A percentile compares a stretch with the other conserved stretches of the same genome.
phyloP scores from a whole-genome alignment of 106 monocot species.

The Dendrobium huoshanense region DNA sequence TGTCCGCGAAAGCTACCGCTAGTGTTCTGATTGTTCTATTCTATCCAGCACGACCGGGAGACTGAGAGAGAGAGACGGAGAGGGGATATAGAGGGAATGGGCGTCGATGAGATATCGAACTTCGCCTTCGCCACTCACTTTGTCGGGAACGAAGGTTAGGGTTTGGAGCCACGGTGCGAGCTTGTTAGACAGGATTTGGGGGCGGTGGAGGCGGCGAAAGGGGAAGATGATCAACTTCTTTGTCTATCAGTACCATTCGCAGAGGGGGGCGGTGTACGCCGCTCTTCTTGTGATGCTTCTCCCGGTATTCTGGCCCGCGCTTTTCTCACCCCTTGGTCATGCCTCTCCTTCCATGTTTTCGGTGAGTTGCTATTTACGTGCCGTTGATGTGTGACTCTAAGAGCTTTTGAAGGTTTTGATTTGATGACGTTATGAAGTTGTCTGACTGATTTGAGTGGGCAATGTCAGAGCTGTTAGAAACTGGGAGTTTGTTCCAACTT shows the following conservation, averaged over 20 bases:
- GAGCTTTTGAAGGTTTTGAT: no score
- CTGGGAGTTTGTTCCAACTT: no score
- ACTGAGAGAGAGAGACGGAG: neutral
- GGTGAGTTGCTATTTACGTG: slow-evolving; percentile 16
- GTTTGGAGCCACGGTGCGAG: neutral
- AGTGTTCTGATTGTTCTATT: no score
- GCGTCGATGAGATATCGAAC: neutral
- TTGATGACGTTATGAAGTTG: no score
- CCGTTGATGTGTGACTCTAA: neutral
- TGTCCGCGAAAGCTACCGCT: neutral
- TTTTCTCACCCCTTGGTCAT: slow-evolving; percentile 53
- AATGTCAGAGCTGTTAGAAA: no score
- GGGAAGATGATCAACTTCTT: slow-evolving; percentile 3
- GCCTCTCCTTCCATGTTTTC: slow-evolving; percentile 57
- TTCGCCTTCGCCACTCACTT: neutral
- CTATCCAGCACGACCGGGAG: no score
- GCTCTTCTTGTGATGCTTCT: slow-evolving; percentile 36
- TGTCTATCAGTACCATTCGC: slow-evolving; percentile 10
- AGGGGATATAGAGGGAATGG: slow-evolving; percentile 3
- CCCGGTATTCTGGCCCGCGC: slow-evolving; percentile 33
- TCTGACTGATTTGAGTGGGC: no score
- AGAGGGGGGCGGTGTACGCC: slow-evolving; percentile 12
- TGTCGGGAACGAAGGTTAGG: slow-evolving; percentile 3
- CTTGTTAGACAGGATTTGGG: neutral
- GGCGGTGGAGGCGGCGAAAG: neutral